Base-by-base conservation (phyloP, 2,329 filamentous ascomycete genomes). In the Exophiala sp. region DNA sequence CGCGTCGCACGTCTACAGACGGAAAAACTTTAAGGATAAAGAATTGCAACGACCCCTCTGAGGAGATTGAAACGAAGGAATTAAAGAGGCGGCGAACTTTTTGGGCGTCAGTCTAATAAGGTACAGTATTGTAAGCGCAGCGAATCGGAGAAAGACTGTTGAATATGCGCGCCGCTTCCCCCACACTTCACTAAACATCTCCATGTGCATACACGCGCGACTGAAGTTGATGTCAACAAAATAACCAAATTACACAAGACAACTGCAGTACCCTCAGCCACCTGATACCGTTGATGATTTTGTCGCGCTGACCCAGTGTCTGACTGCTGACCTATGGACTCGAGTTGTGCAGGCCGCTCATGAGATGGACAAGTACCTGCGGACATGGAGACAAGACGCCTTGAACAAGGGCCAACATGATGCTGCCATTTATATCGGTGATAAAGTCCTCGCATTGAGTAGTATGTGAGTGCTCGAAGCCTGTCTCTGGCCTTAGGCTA, bases 401-500 rank as follows among this genome's bases (percentile, higher is more conserved):
- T 78, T 96, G 67, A 92, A 95, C 74, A 94, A 95, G 72, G 90
- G 94, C 61, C 94, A 99, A 70, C 91, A 96, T 71, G 92, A 97
- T 62, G 89, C 92, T 33, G 94, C 94, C 67, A 92, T 97, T 65
- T 97, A 95, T 70, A 90, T 97, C 61, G 94, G 91, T 60, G 94
- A 99, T 79, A 99, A 99, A 77, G 80, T 99, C 64, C 80, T 97
- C 54, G 94, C 94, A 54, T 78, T 99, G 67, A 97, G 92, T 35
- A 89, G 92, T 96, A 73, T 62, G 83, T 72, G 54, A 61, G 56
- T 59, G 56, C 18, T 24, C 32, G n/a, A 24, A 29, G 8, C 56
- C 41, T 3, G 8, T 24, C 11, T 29, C 44, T 10, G 16, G 35
- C 14, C 20, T 14, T 47, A 44, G 10, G n/a, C 34, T 36, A 35